phyloP scores from a whole-genome alignment of 345 rosid genomes.

The Citropsis articulata region DNA sequence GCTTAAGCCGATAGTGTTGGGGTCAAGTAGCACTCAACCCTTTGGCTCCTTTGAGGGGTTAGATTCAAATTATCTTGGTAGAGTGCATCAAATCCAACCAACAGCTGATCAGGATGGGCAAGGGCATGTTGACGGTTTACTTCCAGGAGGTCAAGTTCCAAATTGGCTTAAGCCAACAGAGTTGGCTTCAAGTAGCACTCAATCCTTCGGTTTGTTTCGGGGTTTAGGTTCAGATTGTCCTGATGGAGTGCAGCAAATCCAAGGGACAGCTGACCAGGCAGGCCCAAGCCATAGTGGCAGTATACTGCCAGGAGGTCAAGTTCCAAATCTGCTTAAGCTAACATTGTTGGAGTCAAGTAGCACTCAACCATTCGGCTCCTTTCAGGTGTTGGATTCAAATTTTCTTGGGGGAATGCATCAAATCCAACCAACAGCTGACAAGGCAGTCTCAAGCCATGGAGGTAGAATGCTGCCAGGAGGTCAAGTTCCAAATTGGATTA shows the following conservation, averaged over 20 bases:
- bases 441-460: neutral
- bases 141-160: neutral
- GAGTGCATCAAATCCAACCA: neutral
- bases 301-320: neutral
- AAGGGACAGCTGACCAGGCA: neutral
- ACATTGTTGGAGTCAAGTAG: neutral
- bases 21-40: neutral
- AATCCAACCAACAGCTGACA: neutral
- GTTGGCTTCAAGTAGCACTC: neutral
- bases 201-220: neutral
- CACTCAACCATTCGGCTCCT: neutral
- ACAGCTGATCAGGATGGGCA: neutral
- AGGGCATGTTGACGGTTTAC: neutral
- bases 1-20: neutral
- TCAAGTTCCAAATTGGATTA: conserved; percentile 4
- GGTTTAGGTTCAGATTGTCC: neutral
- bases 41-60: neutral
- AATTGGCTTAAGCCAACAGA: conserved; percentile 7
- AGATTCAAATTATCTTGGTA: conserved; percentile 1
- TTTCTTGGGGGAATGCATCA: conserved; percentile 5
- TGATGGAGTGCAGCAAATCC: conserved; percentile 3
- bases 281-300: neutral
- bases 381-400: neutral
- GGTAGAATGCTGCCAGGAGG: neutral
- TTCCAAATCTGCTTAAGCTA: conserved; percentile 4